Base-by-base conservation (phyloP, 768 basidiomycete species). In the Leccinum longicurvipes region DNA sequence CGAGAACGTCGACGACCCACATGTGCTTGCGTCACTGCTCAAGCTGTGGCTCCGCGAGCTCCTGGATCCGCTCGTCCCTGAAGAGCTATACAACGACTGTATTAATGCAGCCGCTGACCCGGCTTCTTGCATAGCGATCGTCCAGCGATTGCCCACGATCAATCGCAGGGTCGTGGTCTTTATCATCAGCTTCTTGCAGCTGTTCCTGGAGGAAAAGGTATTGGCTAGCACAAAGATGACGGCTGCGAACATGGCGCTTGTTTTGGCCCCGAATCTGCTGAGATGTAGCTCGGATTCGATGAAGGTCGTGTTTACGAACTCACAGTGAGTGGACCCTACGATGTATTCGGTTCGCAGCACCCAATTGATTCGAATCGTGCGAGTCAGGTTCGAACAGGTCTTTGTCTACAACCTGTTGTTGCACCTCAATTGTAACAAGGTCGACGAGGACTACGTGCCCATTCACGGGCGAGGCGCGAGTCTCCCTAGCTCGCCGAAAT, bases 21-120 rank as follows among this genome's bases (percentile, higher is more conserved):
- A 94, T 63, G 87, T 95, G 47, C 84, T 91, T 3, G 91, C 93
- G 8, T 93, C 92, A 3, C 77, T 96, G 39, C 80, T 96, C 73
- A 97, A 98, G 74, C 79, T 95, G 7, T 98, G 93, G 93, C 77
- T 97, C 19, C 83, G 95, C 45, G 95, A 98, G 69, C 82, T 98
- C 23, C 82, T 87, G 62, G 91, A 94, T 58, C 95, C 95, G n/a
- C 80, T 97, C 44, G 82, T 98, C 14, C 95, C 95, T 7, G 83
- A 89, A 57, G 89, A 92, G 70, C 75, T 92, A 76, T 98, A 96
- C 77, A 92, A 96, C 66, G 90, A 93, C 63, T 94, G 92, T 63
- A 83, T 96, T 51, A 79, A 80, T 32, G 79, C 77, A 52, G 79
- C 91, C 3, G 76, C 82, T 39, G 83, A 90, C 41, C 81, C 88